phyloP scores from a whole-genome alignment of 2,329 filamentous ascomycete species.

The Venturiaceae sp. region DNA sequence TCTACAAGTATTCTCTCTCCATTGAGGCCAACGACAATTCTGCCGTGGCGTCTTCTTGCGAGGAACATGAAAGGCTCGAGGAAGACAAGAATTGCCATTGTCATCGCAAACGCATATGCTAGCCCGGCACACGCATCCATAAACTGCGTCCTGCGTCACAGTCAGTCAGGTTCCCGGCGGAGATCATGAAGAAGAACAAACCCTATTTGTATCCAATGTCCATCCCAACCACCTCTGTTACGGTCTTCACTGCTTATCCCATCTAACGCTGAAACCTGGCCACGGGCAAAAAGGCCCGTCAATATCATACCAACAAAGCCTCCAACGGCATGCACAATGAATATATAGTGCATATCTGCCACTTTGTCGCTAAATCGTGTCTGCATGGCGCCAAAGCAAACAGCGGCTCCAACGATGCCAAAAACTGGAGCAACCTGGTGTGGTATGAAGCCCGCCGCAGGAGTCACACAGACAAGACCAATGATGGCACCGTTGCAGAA shows the following conservation, averaged over 20 bases:
- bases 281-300: conserved; percentile 46
- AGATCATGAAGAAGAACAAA: too few species aligned
- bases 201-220: too few species aligned
- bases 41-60: too few species aligned
- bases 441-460: conserved; percentile 46
- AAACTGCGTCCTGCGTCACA: too few species aligned
- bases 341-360: conserved; percentile 51
- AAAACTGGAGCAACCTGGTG: conserved; percentile 43
- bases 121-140: too few species aligned
- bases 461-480: conserved; percentile 49
- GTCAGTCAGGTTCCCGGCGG: too few species aligned
- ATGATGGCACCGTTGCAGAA: conserved; percentile 46
- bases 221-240: too few species aligned
- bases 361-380: conserved; percentile 16
- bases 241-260: too few species aligned
- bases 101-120: too few species aligned
- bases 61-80: too few species aligned
- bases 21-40: background rate
- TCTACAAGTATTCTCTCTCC: background rate
- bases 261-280: too few species aligned
- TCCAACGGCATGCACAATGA: conserved; percentile 50
- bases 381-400: conserved; percentile 37
- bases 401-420: conserved; percentile 40
- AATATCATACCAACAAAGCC: conserved; percentile 47
- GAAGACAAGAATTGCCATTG: too few species aligned